Evolutionary conservation across 2,329 filamentous ascomycete genomes (phyloP), one percentile per base, ranked within the genome.

Genomic region (Verticillium isaacii): DNA sequence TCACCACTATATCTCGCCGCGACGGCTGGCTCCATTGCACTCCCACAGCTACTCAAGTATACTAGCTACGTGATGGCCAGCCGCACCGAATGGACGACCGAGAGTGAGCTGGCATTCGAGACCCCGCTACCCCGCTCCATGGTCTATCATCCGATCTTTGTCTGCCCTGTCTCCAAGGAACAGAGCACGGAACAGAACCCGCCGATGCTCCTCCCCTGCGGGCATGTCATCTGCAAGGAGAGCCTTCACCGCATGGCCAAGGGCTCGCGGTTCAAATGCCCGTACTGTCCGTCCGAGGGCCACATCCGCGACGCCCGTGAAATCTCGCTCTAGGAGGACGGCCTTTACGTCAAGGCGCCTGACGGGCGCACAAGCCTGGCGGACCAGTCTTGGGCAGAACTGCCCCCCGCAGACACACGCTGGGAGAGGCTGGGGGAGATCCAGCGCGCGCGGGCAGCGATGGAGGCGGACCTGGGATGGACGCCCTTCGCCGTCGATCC

Each of bases 151-250:
- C 91, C 91, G 61, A 97, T 99, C 71, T 99, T 99, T 72, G 95
- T 99, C 52, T 99, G 95, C 71, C 95, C 95, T 0, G 95, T 99
- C 5, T 93, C 90, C 69, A 98, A 98, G 74, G 95, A 97, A 72
- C 95, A 99, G 75, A 93, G 91, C 0, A 99, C 94, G 0, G 93
- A 96, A 70, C 78, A 83, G 29, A 99, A 99, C 73, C 95, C 95
- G 12, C 93, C 95, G 2, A 96, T 98, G 90, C 95, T 97, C 85
- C 88, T 99, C 71, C 91, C 92, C 0, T 99, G 95, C 71, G 94
- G 95, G 6, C 95, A 99, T 77, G 94, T 97, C 59, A 89, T 99
- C 63, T 93, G 93, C 19, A 85, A 88, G 66, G 93, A 97, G 70
- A 93, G 89, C 37, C 78, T 99, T 58, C 86, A 90, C 63, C 88